Conservation (phyloP, 495 filamentous ascomycete species). For the Rhypophila decipiens region DNA sequence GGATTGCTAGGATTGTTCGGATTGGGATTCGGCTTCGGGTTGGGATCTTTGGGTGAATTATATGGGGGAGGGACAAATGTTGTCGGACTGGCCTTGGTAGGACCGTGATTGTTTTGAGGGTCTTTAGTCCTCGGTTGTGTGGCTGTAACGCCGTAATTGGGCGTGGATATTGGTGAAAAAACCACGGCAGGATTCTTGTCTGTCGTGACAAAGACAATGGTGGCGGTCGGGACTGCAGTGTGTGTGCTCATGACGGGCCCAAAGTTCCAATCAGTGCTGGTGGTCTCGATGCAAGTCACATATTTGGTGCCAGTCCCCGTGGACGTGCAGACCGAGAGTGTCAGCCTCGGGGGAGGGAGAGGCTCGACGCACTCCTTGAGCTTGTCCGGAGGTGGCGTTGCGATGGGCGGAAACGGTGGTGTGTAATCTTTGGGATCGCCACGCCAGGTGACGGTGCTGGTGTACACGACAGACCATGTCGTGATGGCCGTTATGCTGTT, state of each 20-base stretch:
- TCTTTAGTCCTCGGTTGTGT: neutral
- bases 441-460: constrained; percentile 38
- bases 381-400: constrained; percentile 23
- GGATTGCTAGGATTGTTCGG: neutral
- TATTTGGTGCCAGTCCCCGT: constrained; percentile 22
- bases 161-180: constrained; percentile 30
- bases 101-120: too few relatives aligned
- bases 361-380: constrained; percentile 26
- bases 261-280: constrained; percentile 13
- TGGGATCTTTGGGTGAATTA: neutral
- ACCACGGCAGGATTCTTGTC: constrained; percentile 46
- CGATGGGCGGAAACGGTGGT: constrained; percentile 32
- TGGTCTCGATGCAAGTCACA: constrained; percentile 15
- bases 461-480: constrained; percentile 36
- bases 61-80: neutral
- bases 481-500: constrained; percentile 5
- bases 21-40: constrained; percentile 1
- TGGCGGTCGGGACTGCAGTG: constrained; percentile 4
- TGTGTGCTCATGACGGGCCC: constrained; percentile 7
- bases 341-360: constrained; percentile 23
- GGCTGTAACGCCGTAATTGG: constrained; percentile 36
- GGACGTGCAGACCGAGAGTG: constrained; percentile 32
- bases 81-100: neutral
- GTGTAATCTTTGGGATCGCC: constrained; percentile 38
- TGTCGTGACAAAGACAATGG: constrained; percentile 36